These are phyloP conservation scores for Ophiostoma perfectum DNA, from an alignment of 2,329 filamentous ascomycete genomes.

Conservation along the genomic window DNA sequence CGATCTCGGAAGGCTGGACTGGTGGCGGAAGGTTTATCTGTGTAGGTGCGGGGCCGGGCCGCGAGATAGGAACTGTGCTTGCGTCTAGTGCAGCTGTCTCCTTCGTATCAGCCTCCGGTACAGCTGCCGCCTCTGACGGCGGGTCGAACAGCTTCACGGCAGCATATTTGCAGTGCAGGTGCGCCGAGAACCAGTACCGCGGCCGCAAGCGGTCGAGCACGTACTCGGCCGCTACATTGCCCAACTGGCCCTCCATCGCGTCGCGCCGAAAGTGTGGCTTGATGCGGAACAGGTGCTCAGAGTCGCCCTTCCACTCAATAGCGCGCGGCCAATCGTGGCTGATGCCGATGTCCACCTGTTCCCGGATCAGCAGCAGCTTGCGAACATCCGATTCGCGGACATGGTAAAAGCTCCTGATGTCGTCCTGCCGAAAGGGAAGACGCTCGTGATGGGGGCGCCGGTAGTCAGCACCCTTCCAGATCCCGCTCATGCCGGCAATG, in stretches of 20 bases:
- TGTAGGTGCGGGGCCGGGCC: neutral
- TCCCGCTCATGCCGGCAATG: conserved; percentile 85
- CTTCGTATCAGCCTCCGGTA: neutral
- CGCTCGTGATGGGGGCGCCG: conserved; percentile 76
- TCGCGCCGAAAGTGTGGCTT: conserved; percentile 75
- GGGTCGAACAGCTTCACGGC: conserved; percentile 56
- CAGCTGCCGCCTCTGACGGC: conserved; percentile 30
- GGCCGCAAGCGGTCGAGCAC: conserved; percentile 79
- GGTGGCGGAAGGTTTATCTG: neutral
- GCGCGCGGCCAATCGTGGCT: conserved; percentile 94
- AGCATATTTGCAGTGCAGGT: conserved; percentile 82
- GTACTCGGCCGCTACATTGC: conserved; percentile 71
- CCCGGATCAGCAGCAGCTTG: conserved; percentile 77
- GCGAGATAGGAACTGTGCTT: too few relatives aligned
- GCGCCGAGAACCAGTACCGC: conserved; percentile 85
- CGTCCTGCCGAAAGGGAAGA: conserved; percentile 72
- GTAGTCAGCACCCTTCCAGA: conserved; percentile 91
- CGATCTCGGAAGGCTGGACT: conserved; percentile 17
- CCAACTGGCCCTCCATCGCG: conserved; percentile 67
- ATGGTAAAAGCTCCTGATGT: conserved; percentile 81
- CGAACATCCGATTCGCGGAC: conserved; percentile 84
- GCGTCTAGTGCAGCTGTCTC: neutral
- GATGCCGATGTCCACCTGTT: conserved; percentile 82
- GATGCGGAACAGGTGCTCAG: conserved; percentile 58
- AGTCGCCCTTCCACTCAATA: conserved; percentile 73